Evolutionary conservation across 2,329 filamentous ascomycete species (phyloP), one percentile per base, ranked within the genome.

Genomic region (Monosporascus sp.): DNA sequence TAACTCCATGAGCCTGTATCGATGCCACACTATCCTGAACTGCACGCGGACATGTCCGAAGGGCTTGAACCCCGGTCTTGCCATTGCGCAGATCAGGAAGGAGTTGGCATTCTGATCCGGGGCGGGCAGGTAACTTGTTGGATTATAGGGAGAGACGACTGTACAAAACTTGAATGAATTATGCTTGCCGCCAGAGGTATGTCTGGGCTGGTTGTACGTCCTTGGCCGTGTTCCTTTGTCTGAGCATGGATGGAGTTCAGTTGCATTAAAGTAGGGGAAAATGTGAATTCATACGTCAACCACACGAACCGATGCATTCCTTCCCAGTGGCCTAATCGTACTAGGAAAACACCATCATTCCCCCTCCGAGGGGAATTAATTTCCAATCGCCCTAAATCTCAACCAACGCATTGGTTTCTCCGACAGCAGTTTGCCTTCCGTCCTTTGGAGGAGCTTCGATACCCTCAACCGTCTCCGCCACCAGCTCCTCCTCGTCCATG

Each of bases 61-160:
- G 90, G 94, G 94, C 46, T 76, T 99, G 65, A 99, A 99, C 81
- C 94, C 94, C 20, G 94, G 90, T 61, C 81, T 90, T 71, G 94
- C 94, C 19, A 96, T 99, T 77, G 92, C 92, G 51, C 89, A 97
- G 81, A 96, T 97, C 74, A 97, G 97, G 89, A 97, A 97, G 88
- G 84, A 87, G 77, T 88, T 97, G 89, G 85, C 92, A 53, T 75
- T 83, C 38, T 79, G 72, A 67, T 31, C 14, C 31, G 43, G 43
- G 36, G 50, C 47, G 24, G 40, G 40, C 14, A 16, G 27, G 47
- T 45, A 55, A 37, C 11, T 36, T 27, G 22, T 31, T 40, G 36
- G 17, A 36, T 27, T 22, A 24, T 34, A 19, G 36, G 38, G 49
- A 45, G 52, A 44, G 34, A 57, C 51, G n/a, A 51, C 52, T 61